Percentiles rank a stretch among this genome's conserved stretches.
Conservation (phyloP, 2,329 filamentous ascomycete species). For the Coniosporium tulheliwenetii region DNA sequence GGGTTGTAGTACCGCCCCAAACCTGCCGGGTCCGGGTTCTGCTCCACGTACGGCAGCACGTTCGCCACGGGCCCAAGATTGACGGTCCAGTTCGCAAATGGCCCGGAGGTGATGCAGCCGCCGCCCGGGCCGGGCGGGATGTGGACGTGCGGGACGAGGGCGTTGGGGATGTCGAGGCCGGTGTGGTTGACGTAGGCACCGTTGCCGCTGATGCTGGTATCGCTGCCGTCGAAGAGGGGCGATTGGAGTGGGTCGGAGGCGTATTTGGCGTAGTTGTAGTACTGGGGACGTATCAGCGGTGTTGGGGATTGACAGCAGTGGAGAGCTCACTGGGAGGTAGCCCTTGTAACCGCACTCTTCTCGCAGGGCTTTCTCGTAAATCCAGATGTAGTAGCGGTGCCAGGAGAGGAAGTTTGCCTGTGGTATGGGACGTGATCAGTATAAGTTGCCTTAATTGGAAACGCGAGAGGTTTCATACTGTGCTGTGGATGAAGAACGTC, state of each 20-base stretch:
- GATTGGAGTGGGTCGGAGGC: slow-evolving; percentile 27
- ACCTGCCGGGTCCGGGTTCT: slow-evolving; percentile 1
- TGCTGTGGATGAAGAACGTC: no score
- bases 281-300: slow-evolving; percentile 10
- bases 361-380: slow-evolving; percentile 24
- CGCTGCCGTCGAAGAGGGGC: slow-evolving; percentile 39
- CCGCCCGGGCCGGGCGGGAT: slow-evolving; percentile 38
- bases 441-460: no score
- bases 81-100: slow-evolving; percentile 31
- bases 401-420: slow-evolving; percentile 20
- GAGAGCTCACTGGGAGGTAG: slow-evolving; percentile 15
- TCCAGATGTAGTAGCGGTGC: slow-evolving; percentile 27
- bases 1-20: slow-evolving; percentile 10
- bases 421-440: no score
- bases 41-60: slow-evolving; percentile 4
- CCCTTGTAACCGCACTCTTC: slow-evolving; percentile 27
- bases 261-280: slow-evolving; percentile 37
- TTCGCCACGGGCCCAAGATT: slow-evolving; percentile 33
- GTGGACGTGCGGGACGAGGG: slow-evolving; percentile 9
- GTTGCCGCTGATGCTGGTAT: slow-evolving; percentile 22
- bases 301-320: not conserved
- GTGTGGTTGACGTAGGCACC: slow-evolving; percentile 11
- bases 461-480: no score
- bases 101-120: slow-evolving; percentile 37
- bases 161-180: slow-evolving; percentile 11